A percentile compares a stretch with the other conserved stretches of the same genome.
Conservation (phyloP, 208 protist species). For the Trypanosoma avium region DNA sequence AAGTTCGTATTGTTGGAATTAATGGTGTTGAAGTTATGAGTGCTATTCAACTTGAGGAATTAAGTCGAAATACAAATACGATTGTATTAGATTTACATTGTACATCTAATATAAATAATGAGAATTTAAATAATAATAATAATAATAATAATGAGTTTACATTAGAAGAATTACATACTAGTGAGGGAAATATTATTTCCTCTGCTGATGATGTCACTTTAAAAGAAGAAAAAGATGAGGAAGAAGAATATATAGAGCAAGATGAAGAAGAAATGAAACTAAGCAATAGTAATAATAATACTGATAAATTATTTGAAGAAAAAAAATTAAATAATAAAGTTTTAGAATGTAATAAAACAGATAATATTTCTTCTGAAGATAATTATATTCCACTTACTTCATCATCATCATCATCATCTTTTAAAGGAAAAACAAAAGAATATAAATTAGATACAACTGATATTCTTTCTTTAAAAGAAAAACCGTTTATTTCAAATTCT, state of each 20-base stretch:
- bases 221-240: too few relatives aligned
- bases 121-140: neutral
- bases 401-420: too few relatives aligned
- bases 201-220: too few relatives aligned
- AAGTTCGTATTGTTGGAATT: constrained; percentile 17
- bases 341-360: too few relatives aligned
- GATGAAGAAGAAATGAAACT: too few relatives aligned
- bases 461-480: constrained; percentile 1
- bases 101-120: neutral
- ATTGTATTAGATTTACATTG: constrained; percentile 22
- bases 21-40: constrained; percentile 25
- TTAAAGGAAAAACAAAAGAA: neutral
- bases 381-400: too few relatives aligned
- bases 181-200: too few relatives aligned
- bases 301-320: too few relatives aligned
- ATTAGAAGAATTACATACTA: neutral
- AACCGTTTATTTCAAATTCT: neutral
- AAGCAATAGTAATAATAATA: too few relatives aligned
- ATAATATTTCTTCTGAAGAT: too few relatives aligned
- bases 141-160: neutral
- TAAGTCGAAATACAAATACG: constrained; percentile 17
- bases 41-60: constrained; percentile 10
- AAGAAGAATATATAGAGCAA: neutral
- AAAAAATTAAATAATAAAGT: too few relatives aligned
- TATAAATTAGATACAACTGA: neutral